Evolutionary conservation across 768 basidiomycete species (phyloP), one percentile per base, ranked within the genome.

Genomic region (Calvatia gigantea): DNA sequence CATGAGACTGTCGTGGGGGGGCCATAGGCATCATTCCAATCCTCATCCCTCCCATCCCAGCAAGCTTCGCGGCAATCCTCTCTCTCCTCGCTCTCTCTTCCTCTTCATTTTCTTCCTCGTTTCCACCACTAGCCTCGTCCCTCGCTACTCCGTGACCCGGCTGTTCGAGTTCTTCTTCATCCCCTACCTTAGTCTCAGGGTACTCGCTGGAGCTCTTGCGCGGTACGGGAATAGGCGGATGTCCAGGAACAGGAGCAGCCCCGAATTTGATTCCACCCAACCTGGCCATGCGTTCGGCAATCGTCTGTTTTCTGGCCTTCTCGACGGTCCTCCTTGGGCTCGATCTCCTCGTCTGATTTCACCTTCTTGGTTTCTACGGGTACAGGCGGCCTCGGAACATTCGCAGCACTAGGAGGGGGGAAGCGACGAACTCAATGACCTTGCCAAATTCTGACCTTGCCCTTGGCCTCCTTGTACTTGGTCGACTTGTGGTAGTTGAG

Each of bases 211-310:
- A 41, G n/a, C 6, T 41, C 37, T 46, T 38, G 25, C 28, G 48
- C 21, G 77, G 74, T 8, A 67, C 42, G n/a, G 84, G 82, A 4
- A 31, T 19, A 31, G 37, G 46, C 9, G 38, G 37, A n/a, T 39
- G 19, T n/a, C 38, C 51, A 15, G 41, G 19, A 21, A 29, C 28
- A 14, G 61, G 61, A 3, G 87, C 87, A 41, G 79, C 84, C 1
- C 91, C 91, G 60, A 94, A 88, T 58, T 81, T 83, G 65, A 96
- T 86, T 2, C 90, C 91, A 14, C 94, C 92, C 0, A 97, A 75
- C 64, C 85, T 91, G 1, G 94, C 94, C 94, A 97, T 95, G n/a
- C 94, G 81, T 56, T 96, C 93, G 1, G 94, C 92, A 33, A 97
- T 90, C 1, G 89, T 89, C 28, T 77, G 78, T 21, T 85, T 80